Conservation (phyloP, 2,329 filamentous ascomycete genomes). For the Aureobasidium leucospermi region DNA sequence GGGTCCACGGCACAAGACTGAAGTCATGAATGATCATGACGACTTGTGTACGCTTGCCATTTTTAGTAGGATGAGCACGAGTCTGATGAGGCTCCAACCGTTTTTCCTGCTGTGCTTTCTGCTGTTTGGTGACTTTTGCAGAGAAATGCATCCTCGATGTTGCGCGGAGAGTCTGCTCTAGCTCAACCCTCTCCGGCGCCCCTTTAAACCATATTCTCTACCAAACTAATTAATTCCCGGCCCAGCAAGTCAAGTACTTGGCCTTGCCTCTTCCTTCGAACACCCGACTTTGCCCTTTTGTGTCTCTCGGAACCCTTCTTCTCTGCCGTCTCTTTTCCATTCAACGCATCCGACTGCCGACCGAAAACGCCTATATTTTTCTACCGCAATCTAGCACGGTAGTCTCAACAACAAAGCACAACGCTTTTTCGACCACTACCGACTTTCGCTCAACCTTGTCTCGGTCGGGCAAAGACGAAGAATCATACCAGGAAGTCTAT, state of each 20-base stretch:
- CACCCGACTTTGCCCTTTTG: background rate
- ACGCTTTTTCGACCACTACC: background rate
- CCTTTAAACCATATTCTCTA: background rate
- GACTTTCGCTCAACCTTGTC: background rate
- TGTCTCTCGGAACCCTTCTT: background rate
- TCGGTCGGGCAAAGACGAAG: background rate
- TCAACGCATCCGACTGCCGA: background rate
- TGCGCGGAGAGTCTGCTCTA: too few species aligned
- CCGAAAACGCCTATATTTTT: background rate
- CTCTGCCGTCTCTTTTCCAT: background rate
- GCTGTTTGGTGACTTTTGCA: too few species aligned
- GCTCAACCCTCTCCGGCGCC: background rate
- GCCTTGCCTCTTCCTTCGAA: background rate
- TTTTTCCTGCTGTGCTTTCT: too few species aligned
- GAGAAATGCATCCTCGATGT: too few species aligned
- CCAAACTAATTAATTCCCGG: background rate
- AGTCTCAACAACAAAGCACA: conserved; percentile 6
- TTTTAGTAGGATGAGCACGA: too few species aligned
- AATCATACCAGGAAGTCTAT: background rate
- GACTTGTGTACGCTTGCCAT: background rate
- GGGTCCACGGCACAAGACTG: background rate
- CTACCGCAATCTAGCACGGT: background rate
- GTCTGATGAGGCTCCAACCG: too few species aligned
- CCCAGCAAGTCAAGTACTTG: background rate
- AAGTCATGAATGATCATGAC: background rate